A percentile compares a stretch with the other conserved stretches of the same genome.
Conservation (phyloP, 441 rosid genomes). For the Flueggea neowawraea region DNA sequence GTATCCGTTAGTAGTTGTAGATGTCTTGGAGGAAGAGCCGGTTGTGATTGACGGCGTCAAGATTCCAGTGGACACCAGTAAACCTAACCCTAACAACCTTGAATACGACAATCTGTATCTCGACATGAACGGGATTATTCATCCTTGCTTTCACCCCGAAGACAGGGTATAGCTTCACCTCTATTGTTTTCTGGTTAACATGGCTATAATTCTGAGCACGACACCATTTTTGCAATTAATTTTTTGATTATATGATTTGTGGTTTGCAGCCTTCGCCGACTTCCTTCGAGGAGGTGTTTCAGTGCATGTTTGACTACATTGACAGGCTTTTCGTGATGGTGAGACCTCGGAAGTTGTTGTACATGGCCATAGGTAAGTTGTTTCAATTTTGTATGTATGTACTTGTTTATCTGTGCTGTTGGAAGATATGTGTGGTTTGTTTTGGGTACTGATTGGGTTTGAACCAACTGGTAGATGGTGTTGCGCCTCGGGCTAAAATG, state of each 20-base stretch:
- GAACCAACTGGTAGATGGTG: slow-evolving; percentile 61
- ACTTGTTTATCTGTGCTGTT: not conserved
- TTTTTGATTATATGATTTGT: slow-evolving; percentile 2
- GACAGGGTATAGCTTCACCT: slow-evolving; percentile 30
- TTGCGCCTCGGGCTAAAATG: slow-evolving; percentile 96
- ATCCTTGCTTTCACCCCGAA: slow-evolving; percentile 95
- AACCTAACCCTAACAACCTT: slow-evolving; percentile 67
- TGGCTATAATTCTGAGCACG: not conserved
- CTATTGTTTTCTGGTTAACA: not conserved
- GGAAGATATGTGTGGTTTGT: not conserved
- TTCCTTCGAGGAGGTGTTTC: slow-evolving; percentile 76
- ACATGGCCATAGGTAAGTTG: slow-evolving; percentile 84
- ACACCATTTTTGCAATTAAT: not conserved
- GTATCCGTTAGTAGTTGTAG: slow-evolving; percentile 70
- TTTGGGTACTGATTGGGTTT: not conserved
- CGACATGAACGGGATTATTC: slow-evolving; percentile 93
- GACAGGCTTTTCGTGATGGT: slow-evolving; percentile 92
- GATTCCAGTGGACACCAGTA: slow-evolving; percentile 84
- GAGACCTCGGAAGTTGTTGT: slow-evolving; percentile 75
- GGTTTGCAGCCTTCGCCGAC: slow-evolving; percentile 77
- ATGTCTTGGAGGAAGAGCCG: slow-evolving; percentile 72
- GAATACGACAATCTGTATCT: slow-evolving; percentile 89
- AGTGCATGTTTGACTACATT: slow-evolving; percentile 85
- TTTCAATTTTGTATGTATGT: slow-evolving; percentile 2
- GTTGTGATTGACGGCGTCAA: slow-evolving; percentile 66